Conservation (phyloP, 768 basidiomycete genomes). For the Collybia sordida region DNA sequence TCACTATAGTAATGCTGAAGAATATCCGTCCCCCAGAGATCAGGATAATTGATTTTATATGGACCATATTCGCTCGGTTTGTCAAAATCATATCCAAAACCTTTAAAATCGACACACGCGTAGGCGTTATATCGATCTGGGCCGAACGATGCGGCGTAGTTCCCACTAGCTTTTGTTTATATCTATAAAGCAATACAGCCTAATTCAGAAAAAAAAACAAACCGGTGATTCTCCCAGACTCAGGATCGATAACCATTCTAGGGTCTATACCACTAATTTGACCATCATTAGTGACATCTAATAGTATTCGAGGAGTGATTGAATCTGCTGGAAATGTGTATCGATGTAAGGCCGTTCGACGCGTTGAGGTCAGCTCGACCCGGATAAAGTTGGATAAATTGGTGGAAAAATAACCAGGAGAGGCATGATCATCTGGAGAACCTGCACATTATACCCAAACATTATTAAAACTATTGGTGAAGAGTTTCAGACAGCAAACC, state of each 20-base stretch:
- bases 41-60: constrained; percentile 50
- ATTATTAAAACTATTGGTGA: background rate
- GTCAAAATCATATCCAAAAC: constrained; percentile 43
- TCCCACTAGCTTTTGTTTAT: background rate
- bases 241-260: constrained; percentile 45
- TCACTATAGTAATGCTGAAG: constrained; percentile 50
- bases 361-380: constrained; percentile 59
- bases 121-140: constrained; percentile 53
- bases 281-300: constrained; percentile 65
- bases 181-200: background rate
- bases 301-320: constrained; percentile 48
- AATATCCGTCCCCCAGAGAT: constrained; percentile 42
- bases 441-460: constrained; percentile 28
- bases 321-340: constrained; percentile 53
- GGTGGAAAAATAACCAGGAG: constrained; percentile 65
- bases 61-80: constrained; percentile 55
- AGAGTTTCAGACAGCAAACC: constrained; percentile 28
- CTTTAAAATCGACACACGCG: constrained; percentile 61
- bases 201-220: background rate
- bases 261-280: constrained; percentile 51
- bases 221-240: constrained; percentile 33
- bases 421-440: constrained; percentile 57
- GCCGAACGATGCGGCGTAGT: background rate
- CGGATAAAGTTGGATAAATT: constrained; percentile 59
- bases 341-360: constrained; percentile 58